phyloP scores from a whole-genome alignment of 371 early-diverging fungal species.

The Mortierella sp. region DNA sequence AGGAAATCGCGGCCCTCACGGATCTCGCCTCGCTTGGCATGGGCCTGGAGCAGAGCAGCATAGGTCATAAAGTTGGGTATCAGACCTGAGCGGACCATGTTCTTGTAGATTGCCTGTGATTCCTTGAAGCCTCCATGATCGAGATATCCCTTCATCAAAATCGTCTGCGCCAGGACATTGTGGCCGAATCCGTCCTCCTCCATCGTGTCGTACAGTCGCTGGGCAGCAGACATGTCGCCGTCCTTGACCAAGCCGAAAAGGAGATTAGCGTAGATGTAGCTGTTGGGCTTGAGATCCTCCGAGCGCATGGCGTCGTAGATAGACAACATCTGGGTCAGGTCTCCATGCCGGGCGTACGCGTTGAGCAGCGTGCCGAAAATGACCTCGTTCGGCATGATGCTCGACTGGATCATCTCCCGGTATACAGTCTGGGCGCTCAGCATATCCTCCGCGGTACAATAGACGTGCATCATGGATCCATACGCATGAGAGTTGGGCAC shows the following conservation, averaged over 20 bases:
- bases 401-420: conserved; percentile 52
- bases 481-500: conserved; percentile 35
- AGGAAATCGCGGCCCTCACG: conserved; percentile 32
- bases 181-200: conserved; percentile 52
- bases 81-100: conserved; percentile 46
- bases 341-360: conserved; percentile 53
- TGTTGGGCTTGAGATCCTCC: conserved; percentile 55
- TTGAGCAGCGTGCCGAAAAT: conserved; percentile 51
- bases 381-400: conserved; percentile 50
- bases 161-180: conserved; percentile 54
- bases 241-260: conserved; percentile 52
- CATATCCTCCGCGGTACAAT: conserved; percentile 52
- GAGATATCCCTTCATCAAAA: conserved; percentile 51
- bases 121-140: conserved; percentile 39
- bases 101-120: conserved; percentile 41
- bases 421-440: conserved; percentile 50
- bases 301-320: conserved; percentile 57
- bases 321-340: conserved; percentile 55
- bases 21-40: conserved; percentile 43
- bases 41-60: conserved; percentile 45
- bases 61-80: conserved; percentile 56
- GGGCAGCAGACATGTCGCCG: conserved; percentile 50
- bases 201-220: conserved; percentile 50
- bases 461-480: conserved; percentile 54
- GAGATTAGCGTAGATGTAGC: conserved; percentile 51